These are phyloP conservation scores for Neofusicoccum sp. DNA, from an alignment of 2,329 filamentous ascomycete genomes.

Conservation along the genomic window DNA sequence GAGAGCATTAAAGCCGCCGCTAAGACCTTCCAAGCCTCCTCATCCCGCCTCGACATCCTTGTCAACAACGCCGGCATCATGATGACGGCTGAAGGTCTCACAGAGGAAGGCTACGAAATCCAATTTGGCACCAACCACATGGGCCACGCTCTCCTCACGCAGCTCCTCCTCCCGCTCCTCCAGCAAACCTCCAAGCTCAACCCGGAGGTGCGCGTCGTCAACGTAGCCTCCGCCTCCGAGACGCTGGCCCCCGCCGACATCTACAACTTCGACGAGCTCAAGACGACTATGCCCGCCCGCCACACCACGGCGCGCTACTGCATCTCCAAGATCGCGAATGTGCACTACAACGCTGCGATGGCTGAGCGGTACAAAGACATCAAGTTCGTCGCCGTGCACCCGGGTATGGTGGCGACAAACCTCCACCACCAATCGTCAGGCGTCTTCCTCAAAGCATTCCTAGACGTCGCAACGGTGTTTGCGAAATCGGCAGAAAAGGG, in stretches of 20 bases:
- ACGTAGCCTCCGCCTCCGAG: conserved; percentile 37
- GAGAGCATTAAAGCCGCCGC: conserved; percentile 38
- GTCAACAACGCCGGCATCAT: conserved; percentile 50
- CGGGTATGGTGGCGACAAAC: neutral
- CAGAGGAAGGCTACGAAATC: conserved; percentile 50
- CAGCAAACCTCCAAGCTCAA: conserved; percentile 39
- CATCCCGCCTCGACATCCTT: conserved; percentile 46
- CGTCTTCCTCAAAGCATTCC: neutral
- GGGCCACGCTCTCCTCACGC: conserved; percentile 50
- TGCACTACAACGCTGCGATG: neutral
- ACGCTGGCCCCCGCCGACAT: conserved; percentile 19
- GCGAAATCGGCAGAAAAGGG: too few species aligned
- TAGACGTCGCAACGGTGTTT: neutral
- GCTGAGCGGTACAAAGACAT: neutral
- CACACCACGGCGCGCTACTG: neutral
- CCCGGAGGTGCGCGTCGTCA: conserved; percentile 48
- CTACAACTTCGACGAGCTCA: neutral
- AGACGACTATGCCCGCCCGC: neutral
- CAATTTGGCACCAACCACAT: conserved; percentile 54
- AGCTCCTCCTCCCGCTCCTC: conserved; percentile 45
- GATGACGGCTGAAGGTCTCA: conserved; percentile 36
- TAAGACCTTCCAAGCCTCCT: conserved; percentile 32
- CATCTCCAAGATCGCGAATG: neutral
- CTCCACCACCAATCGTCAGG: neutral
- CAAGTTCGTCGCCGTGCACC: neutral